Conservation (phyloP, 202 grass and related monocot genomes). For the Tripidium arundinaceum region DNA sequence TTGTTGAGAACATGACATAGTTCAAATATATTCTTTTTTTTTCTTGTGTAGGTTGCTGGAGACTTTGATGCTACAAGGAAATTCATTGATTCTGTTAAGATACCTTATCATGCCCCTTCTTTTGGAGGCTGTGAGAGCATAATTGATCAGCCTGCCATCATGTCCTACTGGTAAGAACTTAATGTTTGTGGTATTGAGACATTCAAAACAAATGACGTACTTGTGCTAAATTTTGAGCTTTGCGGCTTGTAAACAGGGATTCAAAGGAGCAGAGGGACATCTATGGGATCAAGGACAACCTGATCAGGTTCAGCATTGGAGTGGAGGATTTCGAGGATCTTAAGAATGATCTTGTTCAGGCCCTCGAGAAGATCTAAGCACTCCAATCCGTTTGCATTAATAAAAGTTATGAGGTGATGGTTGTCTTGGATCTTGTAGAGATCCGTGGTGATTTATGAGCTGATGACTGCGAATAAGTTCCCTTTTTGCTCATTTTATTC, state of each 20-base stretch:
- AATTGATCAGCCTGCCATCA: conserved; percentile 92
- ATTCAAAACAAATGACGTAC: not conserved
- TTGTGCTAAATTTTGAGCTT: not conserved
- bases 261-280: conserved; percentile 71
- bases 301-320: conserved; percentile 97
- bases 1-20: not conserved
- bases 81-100: conserved; percentile 92
- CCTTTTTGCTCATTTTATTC: not conserved
- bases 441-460: not conserved
- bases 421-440: not conserved
- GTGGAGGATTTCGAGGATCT: conserved; percentile 91
- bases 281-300: conserved; percentile 96
- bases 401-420: conserved; percentile 8
- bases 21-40: not conserved
- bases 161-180: conserved; percentile 85
- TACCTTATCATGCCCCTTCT: conserved; percentile 89
- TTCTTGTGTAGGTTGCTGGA: conserved; percentile 60
- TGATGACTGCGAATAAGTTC: conserved; percentile 27
- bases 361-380: conserved; percentile 71
- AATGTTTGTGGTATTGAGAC: not conserved
- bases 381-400: not conserved
- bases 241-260: conserved; percentile 59
- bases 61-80: conserved; percentile 68
- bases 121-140: conserved; percentile 98
- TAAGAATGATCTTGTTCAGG: conserved; percentile 86